Evolutionary conservation across 2,329 filamentous ascomycete species (phyloP), one percentile per base, ranked within the genome.

Genomic region (Amphichorda felina): DNA sequence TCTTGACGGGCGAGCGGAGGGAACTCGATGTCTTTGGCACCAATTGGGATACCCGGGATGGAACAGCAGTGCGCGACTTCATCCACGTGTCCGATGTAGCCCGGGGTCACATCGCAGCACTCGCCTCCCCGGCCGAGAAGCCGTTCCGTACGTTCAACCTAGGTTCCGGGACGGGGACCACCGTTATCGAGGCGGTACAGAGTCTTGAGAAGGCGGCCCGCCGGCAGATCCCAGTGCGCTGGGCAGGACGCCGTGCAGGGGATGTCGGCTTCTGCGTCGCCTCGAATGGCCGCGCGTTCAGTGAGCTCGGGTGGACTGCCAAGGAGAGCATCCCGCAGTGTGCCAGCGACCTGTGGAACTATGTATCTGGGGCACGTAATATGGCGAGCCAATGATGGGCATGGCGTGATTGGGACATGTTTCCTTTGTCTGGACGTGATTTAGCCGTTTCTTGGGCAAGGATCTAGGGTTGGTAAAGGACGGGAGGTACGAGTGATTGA

Each of bases 31-130:
- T 81, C 36, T 81, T 75, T 42, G 77, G 77, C 7, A 65, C 63
- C 3, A 74, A 82, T 51, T 82, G 75, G 67, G 64, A 75, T 38
- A 81, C 77, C 1, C 57, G 62, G 4, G 77, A 82, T 44, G 76
- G 77, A 13, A 80, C 76, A 1, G 74, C 75, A 2, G 65, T 81
- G 28, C 70, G 77, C 29, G 77, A 82, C 51, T 82, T 78, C 47
- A 78, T 81, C 42, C 76, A 81, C 44, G 76, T 80, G 26, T 70
- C 67, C 13, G 77, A 81, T 50, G 63, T 82, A 30, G 75, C 75
- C 5, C 61, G 69, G 29, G 76, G 72, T 4, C 77, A 82, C 51
- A 66, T 79, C 26, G 72, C 75, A 6, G 77, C 77, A 2, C 57
- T 78, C 16, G 38, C 48, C 13, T 47, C 60, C 19, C 50, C 56